These are phyloP conservation scores for Ogataea salicorniae DNA, from an alignment of 805 yeast genomes.

Conservation along the genomic window DNA sequence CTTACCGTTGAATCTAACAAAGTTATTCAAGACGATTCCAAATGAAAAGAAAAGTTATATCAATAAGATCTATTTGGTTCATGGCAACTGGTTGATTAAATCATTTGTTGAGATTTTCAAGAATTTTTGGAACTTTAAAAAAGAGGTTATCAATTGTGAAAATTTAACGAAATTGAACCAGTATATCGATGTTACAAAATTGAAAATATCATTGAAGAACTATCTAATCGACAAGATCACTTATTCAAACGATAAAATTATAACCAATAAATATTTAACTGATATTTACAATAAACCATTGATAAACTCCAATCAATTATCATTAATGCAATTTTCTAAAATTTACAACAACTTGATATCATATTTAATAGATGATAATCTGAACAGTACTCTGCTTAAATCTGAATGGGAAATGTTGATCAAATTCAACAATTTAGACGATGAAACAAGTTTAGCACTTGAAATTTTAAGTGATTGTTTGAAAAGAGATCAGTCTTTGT, in stretches of 20 bases:
- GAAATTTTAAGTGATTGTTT: slow-evolving; percentile 44
- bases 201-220: slow-evolving; percentile 71
- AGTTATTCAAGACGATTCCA: slow-evolving; percentile 51
- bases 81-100: slow-evolving; percentile 85
- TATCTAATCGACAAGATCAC: slow-evolving; percentile 55
- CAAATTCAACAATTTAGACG: slow-evolving; percentile 20
- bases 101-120: slow-evolving; percentile 68
- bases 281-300: slow-evolving; percentile 30
- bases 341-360: slow-evolving; percentile 31
- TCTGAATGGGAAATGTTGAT: slow-evolving; percentile 29
- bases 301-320: slow-evolving; percentile 14
- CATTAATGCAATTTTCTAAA: slow-evolving; percentile 28
- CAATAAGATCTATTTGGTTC: slow-evolving; percentile 68
- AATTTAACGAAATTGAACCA: slow-evolving; percentile 35
- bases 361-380: slow-evolving; percentile 24
- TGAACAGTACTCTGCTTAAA: slow-evolving; percentile 18
- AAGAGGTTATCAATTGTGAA: slow-evolving; percentile 31
- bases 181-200: slow-evolving; percentile 64
- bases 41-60: slow-evolving; percentile 48
- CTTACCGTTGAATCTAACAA: slow-evolving; percentile 31
- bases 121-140: slow-evolving; percentile 39
- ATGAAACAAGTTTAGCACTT: slow-evolving; percentile 29
- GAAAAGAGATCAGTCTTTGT: slow-evolving; percentile 42
- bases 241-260: slow-evolving; percentile 46
- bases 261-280: slow-evolving; percentile 40